Evolutionary conservation across 2,329 filamentous ascomycete species (phyloP), one percentile per base, ranked within the genome.

Genomic region (Cercospora berteroae): DNA sequence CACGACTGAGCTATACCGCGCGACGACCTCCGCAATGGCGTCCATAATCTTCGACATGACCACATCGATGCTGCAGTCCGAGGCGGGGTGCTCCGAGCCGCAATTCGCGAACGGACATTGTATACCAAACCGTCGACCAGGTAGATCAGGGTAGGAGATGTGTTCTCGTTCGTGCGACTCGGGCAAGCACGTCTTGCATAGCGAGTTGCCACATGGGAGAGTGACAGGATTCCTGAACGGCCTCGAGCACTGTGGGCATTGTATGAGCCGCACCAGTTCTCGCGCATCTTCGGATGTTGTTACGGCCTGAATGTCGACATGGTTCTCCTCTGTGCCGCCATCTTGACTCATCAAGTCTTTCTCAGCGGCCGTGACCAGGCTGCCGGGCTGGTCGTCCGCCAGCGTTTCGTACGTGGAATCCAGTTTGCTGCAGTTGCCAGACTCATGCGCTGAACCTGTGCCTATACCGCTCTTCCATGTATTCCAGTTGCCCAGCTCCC

Each of bases 331-430:
- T 16, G 94, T 73, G 39, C 83, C 80, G 56, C 93, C 93, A 10
- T 95, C 80, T 67, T 72, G 68, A 68, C 67, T 98, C 86, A 99
- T 97, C 75, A 99, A 90, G 71, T 94, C 95, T 70, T 87, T 87
- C 56, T 95, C 93, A 60, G 94, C 97, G 68, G 94, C 90, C 18
- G 63, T 61, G 63, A 63, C 67, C 67, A 70, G 71, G 55, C 65
- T 64, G 65, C 59, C 64, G 62, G 64, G 64, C 58, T 64, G 65
- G 63, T 55, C 66, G 65, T 66, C 36, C 58, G 69, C 65, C 63
- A 60, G 57, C 25, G 58, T 61, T 62, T 60, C 55, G 58, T 65
- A 55, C 57, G 68, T 36, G 61, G 63, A 64, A 64, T 69, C 63
- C 63, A 68, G 62, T 29, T 25, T 70, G 61, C 27, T 33, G 66